These are phyloP conservation scores for Hyaloscypha hepaticicola DNA, from an alignment of 495 filamentous ascomycete species.

Conservation along the genomic window DNA sequence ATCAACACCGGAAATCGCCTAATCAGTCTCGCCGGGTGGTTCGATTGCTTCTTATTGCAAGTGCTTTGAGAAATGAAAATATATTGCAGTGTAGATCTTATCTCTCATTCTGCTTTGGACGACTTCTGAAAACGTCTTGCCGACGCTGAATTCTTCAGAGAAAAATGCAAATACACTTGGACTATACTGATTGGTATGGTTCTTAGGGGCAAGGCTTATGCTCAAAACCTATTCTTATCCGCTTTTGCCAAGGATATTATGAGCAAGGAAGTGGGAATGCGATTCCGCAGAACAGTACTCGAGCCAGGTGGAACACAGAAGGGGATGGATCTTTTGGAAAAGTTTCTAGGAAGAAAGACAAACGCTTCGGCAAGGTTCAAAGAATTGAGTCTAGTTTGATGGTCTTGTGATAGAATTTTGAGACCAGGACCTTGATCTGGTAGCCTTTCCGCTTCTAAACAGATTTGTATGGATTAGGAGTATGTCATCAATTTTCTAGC, in stretches of 20 bases:
- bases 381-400: background rate
- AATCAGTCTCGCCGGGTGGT: background rate
- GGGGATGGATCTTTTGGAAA: background rate
- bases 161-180: background rate
- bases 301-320: background rate
- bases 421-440: background rate
- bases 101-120: background rate
- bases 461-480: background rate
- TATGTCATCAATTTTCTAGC: background rate
- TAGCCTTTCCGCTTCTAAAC: background rate
- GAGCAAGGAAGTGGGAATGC: background rate
- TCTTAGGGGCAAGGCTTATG: background rate
- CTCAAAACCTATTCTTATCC: background rate
- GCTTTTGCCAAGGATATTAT: background rate
- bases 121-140: background rate
- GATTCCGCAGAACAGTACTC: background rate
- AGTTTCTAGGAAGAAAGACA: background rate
- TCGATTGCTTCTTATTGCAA: background rate
- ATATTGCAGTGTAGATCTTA: background rate
- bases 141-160: background rate
- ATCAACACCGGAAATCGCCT: background rate
- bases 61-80: background rate
- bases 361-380: background rate
- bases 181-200: background rate
- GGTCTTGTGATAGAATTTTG: too few species aligned